phyloP scores from a whole-genome alignment of 2,329 filamentous ascomycete genomes.

The Paracorniculantispora psalliotae region DNA sequence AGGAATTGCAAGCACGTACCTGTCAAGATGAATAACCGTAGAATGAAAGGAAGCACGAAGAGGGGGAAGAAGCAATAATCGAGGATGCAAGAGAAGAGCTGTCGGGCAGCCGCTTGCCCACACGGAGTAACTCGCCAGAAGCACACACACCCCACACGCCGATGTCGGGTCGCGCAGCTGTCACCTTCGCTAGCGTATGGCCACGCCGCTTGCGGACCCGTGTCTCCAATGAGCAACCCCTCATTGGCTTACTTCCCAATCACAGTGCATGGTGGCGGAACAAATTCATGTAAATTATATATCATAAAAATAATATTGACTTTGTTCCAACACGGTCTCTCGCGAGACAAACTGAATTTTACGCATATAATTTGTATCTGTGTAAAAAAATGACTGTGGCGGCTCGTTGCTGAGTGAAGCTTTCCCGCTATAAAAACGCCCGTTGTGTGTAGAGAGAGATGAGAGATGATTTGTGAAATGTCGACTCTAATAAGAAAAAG shows the following conservation, averaged over 20 bases:
- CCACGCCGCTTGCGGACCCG: not conserved
- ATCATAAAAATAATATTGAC: too few relatives aligned
- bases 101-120: not conserved
- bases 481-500: not conserved
- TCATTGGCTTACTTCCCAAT: not conserved
- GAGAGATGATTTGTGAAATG: slow-evolving; percentile 1
- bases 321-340: too few relatives aligned
- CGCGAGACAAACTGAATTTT: too few relatives aligned
- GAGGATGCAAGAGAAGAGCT: not conserved
- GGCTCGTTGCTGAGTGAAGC: not conserved
- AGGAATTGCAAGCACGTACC: too few relatives aligned
- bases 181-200: too few relatives aligned
- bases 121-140: not conserved
- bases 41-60: too few relatives aligned
- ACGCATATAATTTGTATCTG: not conserved
- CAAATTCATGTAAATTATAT: too few relatives aligned
- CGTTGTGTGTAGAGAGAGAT: not conserved
- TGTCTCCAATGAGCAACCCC: not conserved
- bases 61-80: too few relatives aligned
- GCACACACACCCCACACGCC: not conserved
- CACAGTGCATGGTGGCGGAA: not conserved
- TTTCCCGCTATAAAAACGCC: slow-evolving; percentile 2
- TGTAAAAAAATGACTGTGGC: not conserved
- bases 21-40: too few relatives aligned
- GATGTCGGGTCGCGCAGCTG: not conserved